Evolutionary conservation across 148 eudicot species (phyloP).

Genomic region (Rhododendron mucronatum): DNA sequence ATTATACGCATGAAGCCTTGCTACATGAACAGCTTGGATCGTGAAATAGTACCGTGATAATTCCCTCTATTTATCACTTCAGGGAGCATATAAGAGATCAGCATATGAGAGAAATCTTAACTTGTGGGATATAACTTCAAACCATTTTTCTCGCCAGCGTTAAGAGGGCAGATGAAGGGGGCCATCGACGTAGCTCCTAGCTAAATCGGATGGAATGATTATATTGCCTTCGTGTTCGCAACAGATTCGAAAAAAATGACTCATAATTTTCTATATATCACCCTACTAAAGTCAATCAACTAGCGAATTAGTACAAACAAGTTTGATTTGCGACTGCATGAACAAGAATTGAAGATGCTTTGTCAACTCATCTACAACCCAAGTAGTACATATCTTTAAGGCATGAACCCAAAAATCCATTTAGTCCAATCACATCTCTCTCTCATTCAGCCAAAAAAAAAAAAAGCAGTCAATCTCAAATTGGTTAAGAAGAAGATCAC

Average conservation of each 20-base stretch:
- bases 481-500: slow-evolving; percentile 8
- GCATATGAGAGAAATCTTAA: too few species aligned
- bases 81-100: not conserved
- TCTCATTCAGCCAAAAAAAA: not conserved
- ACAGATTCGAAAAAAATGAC: not conserved
- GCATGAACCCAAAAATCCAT: too few species aligned
- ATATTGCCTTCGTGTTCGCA: not conserved
- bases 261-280: not conserved
- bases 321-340: not conserved
- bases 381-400: not conserved
- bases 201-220: not conserved
- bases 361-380: not conserved
- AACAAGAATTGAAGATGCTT: too few species aligned
- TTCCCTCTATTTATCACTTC: too few species aligned
- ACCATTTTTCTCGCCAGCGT: too few species aligned
- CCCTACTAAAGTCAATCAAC: not conserved
- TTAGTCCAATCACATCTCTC: too few species aligned
- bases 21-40: too few species aligned
- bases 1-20: too few species aligned
- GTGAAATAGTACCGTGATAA: too few species aligned
- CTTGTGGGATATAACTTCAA: not conserved
- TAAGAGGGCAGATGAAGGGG: not conserved
- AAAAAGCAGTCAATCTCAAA: slow-evolving; percentile 14
- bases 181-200: not conserved
- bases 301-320: not conserved